Conservation (phyloP, 805 yeast genomes). For the Schwanniomyces occidentalis region DNA sequence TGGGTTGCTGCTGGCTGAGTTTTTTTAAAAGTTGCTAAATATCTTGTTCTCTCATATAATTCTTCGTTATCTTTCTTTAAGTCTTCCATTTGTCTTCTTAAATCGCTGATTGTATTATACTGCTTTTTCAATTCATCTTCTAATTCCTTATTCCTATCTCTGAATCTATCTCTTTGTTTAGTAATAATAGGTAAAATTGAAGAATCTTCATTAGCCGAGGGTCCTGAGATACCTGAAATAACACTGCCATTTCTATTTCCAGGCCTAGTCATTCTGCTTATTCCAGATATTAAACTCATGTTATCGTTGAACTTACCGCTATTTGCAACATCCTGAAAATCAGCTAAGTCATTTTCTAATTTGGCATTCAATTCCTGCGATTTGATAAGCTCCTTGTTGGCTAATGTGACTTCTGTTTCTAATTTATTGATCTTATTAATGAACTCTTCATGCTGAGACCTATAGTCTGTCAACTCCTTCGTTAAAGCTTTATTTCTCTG, state of each 20-base stretch:
- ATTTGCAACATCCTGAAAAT: conserved; percentile 45
- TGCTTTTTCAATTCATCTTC: conserved; percentile 77
- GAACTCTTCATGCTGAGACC: conserved; percentile 58
- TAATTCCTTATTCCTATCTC: conserved; percentile 76
- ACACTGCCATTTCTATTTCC: conserved; percentile 29
- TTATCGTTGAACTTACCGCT: conserved; percentile 56
- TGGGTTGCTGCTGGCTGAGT: conserved; percentile 7
- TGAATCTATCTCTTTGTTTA: conserved; percentile 92
- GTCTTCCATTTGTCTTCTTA: conserved; percentile 61
- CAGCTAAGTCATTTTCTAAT: conserved; percentile 73
- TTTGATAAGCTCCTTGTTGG: conserved; percentile 39
- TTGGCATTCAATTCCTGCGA: conserved; percentile 52
- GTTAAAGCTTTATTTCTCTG: conserved; percentile 73
- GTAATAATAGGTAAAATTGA: conserved; percentile 82
- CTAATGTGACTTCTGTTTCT: conserved; percentile 32
- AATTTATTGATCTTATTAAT: conserved; percentile 40
- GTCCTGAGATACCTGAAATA: conserved; percentile 19
- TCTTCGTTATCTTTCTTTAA: conserved; percentile 75
- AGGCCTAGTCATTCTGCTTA: conserved; percentile 24
- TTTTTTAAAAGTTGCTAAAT: conserved; percentile 50
- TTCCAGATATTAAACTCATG: conserved; percentile 66
- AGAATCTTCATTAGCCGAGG: conserved; percentile 19
- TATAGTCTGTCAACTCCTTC: conserved; percentile 62
- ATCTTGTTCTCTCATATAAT: conserved; percentile 75
- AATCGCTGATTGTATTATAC: conserved; percentile 51